Evolutionary conservation across 225 moss, liverwort and hornwort genomes (phyloP).

Genomic region (Sphagnum tenellum): DNA sequence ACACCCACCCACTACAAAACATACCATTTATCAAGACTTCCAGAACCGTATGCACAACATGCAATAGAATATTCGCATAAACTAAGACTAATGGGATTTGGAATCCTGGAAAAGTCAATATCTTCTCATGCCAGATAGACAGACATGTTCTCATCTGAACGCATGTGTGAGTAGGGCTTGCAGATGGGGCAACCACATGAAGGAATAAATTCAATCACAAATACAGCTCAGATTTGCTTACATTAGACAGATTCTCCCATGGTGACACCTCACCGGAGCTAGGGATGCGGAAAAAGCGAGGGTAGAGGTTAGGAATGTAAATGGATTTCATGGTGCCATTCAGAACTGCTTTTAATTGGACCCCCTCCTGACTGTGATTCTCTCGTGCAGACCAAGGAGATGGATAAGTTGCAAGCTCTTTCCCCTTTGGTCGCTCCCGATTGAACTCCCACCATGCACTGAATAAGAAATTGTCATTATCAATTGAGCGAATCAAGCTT

Average conservation of each 20-base stretch:
- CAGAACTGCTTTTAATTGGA: slow-evolving; percentile 60
- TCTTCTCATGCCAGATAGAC: too few species aligned
- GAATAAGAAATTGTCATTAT: slow-evolving; percentile 57
- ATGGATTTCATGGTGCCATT: slow-evolving; percentile 68
- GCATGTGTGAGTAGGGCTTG: not conserved
- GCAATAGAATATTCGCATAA: too few species aligned
- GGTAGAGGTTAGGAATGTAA: slow-evolving; percentile 50
- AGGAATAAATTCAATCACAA: not conserved
- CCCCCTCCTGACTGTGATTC: slow-evolving; percentile 30
- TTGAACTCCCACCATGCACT: slow-evolving; percentile 66
- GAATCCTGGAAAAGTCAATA: too few species aligned
- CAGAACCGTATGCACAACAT: too few species aligned
- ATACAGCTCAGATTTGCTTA: slow-evolving; percentile 10
- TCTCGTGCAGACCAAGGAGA: slow-evolving; percentile 5
- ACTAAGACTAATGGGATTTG: too few species aligned
- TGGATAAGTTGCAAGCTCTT: slow-evolving; percentile 20
- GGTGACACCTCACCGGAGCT: slow-evolving; percentile 46
- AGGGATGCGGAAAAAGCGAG: slow-evolving; percentile 64
- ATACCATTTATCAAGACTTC: too few species aligned
- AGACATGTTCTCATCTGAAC: not conserved
- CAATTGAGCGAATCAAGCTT: slow-evolving; percentile 62
- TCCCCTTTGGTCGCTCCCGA: slow-evolving; percentile 78
- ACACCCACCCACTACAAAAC: too few species aligned
- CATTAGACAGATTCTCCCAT: slow-evolving; percentile 17
- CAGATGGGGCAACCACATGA: too few species aligned